phyloP scores from a whole-genome alignment of 371 early-diverging fungal genomes.

The Rhizopus arrhizus region DNA sequence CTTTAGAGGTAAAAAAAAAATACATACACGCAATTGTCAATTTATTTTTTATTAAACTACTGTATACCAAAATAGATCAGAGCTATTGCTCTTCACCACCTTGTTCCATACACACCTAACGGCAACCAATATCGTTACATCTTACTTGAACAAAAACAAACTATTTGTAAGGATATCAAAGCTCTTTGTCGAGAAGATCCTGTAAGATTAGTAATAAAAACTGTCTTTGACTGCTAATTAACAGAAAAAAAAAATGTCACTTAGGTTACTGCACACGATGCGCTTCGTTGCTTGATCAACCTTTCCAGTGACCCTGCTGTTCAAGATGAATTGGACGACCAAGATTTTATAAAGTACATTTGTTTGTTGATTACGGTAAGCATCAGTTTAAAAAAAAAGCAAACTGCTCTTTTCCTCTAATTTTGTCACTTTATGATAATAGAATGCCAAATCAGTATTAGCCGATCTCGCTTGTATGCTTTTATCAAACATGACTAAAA shows the following conservation, averaged over 20 bases:
- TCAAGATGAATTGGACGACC: slow-evolving; percentile 64
- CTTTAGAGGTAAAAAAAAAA: slow-evolving; percentile 57
- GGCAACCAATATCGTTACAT: slow-evolving; percentile 63
- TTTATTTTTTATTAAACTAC: neutral
- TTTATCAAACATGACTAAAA: slow-evolving; percentile 88
- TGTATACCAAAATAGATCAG: slow-evolving; percentile 56
- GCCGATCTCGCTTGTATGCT: slow-evolving; percentile 89
- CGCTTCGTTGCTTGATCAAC: slow-evolving; percentile 82
- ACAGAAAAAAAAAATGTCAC: too few relatives aligned
- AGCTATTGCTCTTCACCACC: slow-evolving; percentile 77
- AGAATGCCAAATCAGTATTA: slow-evolving; percentile 53
- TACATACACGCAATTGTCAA: neutral
- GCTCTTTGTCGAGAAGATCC: slow-evolving; percentile 70
- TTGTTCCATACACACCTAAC: slow-evolving; percentile 72
- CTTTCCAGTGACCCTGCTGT: slow-evolving; percentile 70
- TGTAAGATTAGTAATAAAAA: slow-evolving; percentile 42
- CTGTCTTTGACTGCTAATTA: neutral
- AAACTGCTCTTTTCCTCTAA: slow-evolving; percentile 19
- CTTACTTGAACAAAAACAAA: slow-evolving; percentile 61
- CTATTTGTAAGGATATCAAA: slow-evolving; percentile 71
- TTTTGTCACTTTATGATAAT: slow-evolving; percentile 29
- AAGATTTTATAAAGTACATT: slow-evolving; percentile 66
- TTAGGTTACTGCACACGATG: slow-evolving; percentile 83
- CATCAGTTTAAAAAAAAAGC: neutral
- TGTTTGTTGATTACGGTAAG: slow-evolving; percentile 70